Conservation (phyloP, 371 early-diverging fungal species). For the Zychaea mexicana region DNA sequence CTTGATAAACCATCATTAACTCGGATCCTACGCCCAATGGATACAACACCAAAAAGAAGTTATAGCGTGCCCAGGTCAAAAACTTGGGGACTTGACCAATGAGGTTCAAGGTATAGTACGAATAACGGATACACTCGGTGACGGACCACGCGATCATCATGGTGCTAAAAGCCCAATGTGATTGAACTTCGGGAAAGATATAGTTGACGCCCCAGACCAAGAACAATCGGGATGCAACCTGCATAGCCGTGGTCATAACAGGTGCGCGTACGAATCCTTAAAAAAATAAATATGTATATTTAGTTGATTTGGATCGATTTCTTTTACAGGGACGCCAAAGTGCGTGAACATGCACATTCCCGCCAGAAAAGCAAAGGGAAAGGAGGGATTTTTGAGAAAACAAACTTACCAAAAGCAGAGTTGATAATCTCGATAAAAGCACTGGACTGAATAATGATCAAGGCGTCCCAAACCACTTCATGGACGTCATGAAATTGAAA, state of each 20-base stretch:
- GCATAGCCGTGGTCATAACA: slow-evolving; percentile 76
- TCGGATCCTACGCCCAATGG: slow-evolving; percentile 90
- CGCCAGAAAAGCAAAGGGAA: no score
- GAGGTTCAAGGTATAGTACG: slow-evolving; percentile 80
- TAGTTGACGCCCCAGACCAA: slow-evolving; percentile 84
- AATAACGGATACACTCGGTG: slow-evolving; percentile 89
- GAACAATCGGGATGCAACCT: slow-evolving; percentile 86
- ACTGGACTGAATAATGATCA: slow-evolving; percentile 72
- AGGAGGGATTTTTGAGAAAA: background rate
- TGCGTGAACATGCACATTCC: no score
- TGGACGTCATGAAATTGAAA: slow-evolving; percentile 59
- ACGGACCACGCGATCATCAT: slow-evolving; percentile 94
- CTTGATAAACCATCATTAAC: slow-evolving; percentile 72
- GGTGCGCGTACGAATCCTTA: slow-evolving; percentile 81
- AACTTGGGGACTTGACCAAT: slow-evolving; percentile 48
- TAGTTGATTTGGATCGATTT: background rate
- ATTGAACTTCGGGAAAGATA: slow-evolving; percentile 65
- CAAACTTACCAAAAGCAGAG: background rate
- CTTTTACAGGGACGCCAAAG: no score
- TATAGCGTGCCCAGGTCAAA: slow-evolving; percentile 71
- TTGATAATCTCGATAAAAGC: slow-evolving; percentile 75
- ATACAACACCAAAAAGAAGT: slow-evolving; percentile 72
- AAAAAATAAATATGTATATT: background rate
- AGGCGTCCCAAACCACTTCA: slow-evolving; percentile 55
- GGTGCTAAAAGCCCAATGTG: slow-evolving; percentile 70